A percentile compares a stretch with the other conserved stretches of the same genome.
Conservation (phyloP, 2,329 filamentous ascomycete species). For the Botrytis pseudocinerea region DNA sequence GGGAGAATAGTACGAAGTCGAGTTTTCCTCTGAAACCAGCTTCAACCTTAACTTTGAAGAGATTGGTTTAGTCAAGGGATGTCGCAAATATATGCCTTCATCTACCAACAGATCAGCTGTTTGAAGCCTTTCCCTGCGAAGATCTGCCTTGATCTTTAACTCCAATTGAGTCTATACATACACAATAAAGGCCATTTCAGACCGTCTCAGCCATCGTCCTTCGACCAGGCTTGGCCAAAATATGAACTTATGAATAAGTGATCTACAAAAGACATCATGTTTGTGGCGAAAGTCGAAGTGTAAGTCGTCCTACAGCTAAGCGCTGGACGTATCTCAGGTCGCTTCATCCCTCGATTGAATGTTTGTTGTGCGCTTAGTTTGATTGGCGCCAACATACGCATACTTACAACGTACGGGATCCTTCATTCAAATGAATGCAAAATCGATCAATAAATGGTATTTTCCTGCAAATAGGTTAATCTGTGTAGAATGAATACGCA, state of each 20-base stretch:
- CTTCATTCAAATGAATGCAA: neutral
- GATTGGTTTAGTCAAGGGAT: neutral
- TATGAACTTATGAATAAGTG: neutral
- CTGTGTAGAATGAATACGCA: neutral
- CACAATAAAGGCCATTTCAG: neutral
- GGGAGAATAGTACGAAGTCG: neutral
- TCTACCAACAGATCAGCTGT: neutral
- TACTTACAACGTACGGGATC: neutral
- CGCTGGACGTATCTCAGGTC: neutral
- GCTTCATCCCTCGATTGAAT: neutral
- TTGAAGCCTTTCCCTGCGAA: neutral
- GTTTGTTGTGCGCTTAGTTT: conserved; percentile 5
- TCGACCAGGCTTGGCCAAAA: neutral
- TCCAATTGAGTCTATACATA: neutral
- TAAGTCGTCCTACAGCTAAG: neutral
- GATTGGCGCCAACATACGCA: neutral
- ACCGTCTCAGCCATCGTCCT: neutral
- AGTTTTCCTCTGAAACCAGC: neutral
- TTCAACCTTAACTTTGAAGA: neutral
- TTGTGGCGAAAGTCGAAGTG: no score
- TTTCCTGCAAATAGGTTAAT: neutral
- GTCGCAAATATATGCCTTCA: neutral
- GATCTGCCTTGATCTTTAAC: neutral
- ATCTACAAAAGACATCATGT: neutral
- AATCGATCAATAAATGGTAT: neutral